A percentile compares a stretch with the other conserved stretches of the same genome.
Evolutionary conservation across 2,329 filamentous ascomycete species (phyloP).

Genomic region (Phialocephala sp.): DNA sequence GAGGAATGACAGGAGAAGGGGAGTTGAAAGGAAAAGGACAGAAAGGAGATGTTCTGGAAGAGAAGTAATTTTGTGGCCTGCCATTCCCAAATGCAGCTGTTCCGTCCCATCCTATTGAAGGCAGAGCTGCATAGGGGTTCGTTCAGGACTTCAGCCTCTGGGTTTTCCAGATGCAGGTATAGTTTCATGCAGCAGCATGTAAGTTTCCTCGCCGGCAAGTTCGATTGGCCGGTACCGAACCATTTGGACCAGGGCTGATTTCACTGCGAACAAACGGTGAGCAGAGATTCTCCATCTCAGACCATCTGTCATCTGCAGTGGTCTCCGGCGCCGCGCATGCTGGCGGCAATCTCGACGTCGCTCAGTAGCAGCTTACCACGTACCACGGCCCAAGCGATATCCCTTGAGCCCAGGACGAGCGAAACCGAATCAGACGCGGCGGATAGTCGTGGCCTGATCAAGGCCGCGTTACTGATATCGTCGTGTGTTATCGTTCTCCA

Average conservation of each 20-base stretch:
- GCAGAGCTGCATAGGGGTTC: background rate
- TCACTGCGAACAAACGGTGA: background rate
- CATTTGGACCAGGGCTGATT: background rate
- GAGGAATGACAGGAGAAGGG: background rate
- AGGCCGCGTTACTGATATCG: background rate
- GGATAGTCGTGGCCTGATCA: background rate
- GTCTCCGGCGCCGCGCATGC: constrained; percentile 3
- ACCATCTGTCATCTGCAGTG: background rate
- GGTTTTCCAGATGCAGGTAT: background rate
- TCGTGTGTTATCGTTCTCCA: too few species aligned
- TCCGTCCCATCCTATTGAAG: background rate
- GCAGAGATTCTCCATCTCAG: background rate
- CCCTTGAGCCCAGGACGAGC: background rate
- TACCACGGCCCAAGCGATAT: background rate
- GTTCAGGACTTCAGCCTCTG: constrained; percentile 5
- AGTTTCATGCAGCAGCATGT: constrained; percentile 6
- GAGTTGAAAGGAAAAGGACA: background rate
- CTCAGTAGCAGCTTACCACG: background rate
- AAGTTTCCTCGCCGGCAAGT: background rate
- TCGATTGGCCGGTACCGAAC: constrained; percentile 5
- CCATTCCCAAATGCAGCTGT: background rate
- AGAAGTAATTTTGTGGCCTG: constrained; percentile 6
- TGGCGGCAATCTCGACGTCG: background rate
- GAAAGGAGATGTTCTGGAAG: background rate
- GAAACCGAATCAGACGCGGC: background rate